These are phyloP conservation scores for Cordyceps tenuipes DNA, from an alignment of 2,329 filamentous ascomycete genomes.

Conservation along the genomic window DNA sequence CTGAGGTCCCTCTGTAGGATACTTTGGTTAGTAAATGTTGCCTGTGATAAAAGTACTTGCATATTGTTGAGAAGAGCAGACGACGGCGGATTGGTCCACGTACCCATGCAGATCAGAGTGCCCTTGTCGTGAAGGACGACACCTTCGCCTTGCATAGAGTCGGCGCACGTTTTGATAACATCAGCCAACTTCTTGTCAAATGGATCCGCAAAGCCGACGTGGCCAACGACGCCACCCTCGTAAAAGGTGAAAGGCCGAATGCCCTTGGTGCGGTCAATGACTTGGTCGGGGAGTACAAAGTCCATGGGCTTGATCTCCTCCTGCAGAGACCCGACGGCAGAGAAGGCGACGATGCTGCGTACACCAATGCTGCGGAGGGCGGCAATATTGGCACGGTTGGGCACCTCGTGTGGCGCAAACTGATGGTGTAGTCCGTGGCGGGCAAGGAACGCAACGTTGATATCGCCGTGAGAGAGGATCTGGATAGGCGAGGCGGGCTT, in stretches of 20 bases:
- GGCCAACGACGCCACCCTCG: conserved; percentile 81
- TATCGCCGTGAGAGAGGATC: conserved; percentile 78
- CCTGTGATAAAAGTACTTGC: too few species aligned
- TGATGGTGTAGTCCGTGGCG: conserved; percentile 87
- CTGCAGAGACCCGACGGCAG: conserved; percentile 83
- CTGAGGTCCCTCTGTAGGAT: conserved; percentile 73
- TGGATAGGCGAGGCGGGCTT: conserved; percentile 65
- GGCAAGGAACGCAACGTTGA: conserved; percentile 83
- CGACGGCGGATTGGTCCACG: conserved; percentile 21
- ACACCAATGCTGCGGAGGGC: conserved; percentile 88
- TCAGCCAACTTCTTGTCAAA: conserved; percentile 74
- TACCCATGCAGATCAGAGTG: conserved; percentile 86
- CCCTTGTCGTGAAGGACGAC: conserved; percentile 78
- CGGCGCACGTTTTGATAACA: conserved; percentile 70
- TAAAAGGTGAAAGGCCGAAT: conserved; percentile 94
- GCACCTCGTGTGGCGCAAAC: conserved; percentile 89
- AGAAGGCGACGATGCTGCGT: conserved; percentile 86
- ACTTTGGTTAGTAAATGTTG: not conserved
- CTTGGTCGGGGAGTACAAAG: conserved; percentile 92
- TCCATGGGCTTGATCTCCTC: conserved; percentile 93
- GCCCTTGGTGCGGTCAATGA: conserved; percentile 96
- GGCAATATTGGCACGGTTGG: conserved; percentile 91
- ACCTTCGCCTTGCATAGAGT: conserved; percentile 69
- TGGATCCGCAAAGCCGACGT: conserved; percentile 92
- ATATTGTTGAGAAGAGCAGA: not conserved